Evolutionary conservation across 2,329 filamentous ascomycete genomes (phyloP).

Genomic region (Clarireedia hainanense): DNA sequence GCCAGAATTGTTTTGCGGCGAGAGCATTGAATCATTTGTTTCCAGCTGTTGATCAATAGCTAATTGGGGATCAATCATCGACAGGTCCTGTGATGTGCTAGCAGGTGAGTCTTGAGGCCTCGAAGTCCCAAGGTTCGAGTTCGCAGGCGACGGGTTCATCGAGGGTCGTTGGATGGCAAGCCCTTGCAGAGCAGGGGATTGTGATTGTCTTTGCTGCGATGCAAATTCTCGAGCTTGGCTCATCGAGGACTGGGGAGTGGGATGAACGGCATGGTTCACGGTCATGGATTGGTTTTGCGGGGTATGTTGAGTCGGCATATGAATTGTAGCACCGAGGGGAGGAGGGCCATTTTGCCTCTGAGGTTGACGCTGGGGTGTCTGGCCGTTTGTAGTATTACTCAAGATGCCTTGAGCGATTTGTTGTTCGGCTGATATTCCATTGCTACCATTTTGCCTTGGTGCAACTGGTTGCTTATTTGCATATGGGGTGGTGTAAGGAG

Average conservation of each 20-base stretch:
- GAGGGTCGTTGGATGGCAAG: conserved; percentile 17
- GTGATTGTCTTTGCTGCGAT: conserved; percentile 21
- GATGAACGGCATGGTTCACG: conserved; percentile 26
- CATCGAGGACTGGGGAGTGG: conserved; percentile 15
- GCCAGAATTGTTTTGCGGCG: conserved; percentile 1
- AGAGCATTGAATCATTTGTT: conserved; percentile 16
- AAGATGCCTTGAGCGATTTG: conserved; percentile 29
- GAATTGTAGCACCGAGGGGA: conserved; percentile 26
- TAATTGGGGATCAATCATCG: conserved; percentile 29
- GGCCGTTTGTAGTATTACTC: conserved; percentile 19
- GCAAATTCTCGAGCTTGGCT: conserved; percentile 15
- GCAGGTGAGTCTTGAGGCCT: conserved; percentile 22
- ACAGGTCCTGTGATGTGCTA: conserved; percentile 23
- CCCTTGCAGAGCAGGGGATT: conserved; percentile 24
- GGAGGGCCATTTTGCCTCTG: conserved; percentile 16
- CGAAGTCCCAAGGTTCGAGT: conserved; percentile 14
- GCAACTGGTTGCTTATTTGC: conserved; percentile 19
- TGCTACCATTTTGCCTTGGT: conserved; percentile 21
- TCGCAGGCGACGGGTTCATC: conserved; percentile 24
- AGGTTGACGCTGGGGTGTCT: conserved; percentile 25
- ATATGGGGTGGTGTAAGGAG: conserved; percentile 27
- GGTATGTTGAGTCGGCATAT: conserved; percentile 25
- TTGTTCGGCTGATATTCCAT: conserved; percentile 27
- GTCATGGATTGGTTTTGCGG: conserved; percentile 25
- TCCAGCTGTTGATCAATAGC: conserved; percentile 25